Evolutionary conservation across 345 rosid genomes (phyloP), one percentile per base, ranked within the genome.

Genomic region (Hevea brasiliensis): DNA sequence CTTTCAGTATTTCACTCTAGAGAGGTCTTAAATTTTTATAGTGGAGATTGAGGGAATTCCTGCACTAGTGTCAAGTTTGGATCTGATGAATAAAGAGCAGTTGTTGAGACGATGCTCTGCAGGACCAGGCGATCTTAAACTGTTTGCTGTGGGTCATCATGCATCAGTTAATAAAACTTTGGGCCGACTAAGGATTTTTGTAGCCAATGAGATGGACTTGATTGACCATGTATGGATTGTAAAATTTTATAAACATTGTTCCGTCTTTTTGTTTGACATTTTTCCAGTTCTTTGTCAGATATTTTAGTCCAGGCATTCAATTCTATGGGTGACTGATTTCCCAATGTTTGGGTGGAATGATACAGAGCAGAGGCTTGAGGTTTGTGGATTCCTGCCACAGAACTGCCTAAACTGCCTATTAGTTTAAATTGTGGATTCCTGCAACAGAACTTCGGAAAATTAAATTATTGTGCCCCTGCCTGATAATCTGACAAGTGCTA

Each of bases 341-440:
- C 98, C 99, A 10, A 89, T 95, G 98, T 95, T 95, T 51, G 96
- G 92, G 82, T 91, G 99, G 99, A 95, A 91, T 59, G 92, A 89
- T 42, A 67, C 77, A 47, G 98, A 92, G 82, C 89, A 95, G 76
- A 85, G 99, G 70, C 88, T 89, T 76, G 99, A 95, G 97, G 99
- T 95, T 42, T 40, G 90, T 76, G 29, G n/a, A n/a, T n/a, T n/a
- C n/a, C n/a, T n/a, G n/a, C n/a, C n/a, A n/a, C n/a, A n/a, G n/a
- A n/a, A n/a, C n/a, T n/a, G n/a, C n/a, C n/a, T 27, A 27, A 26
- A 27, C 1, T 58, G 10, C 13, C 6, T 18, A 24, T 58, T 58
- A 26, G 20, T 13, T 58, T 15, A 9, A 21, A 24, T 56, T 5
- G 13, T 56, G 4, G n/a, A 35, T 66, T 66, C 35, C 56, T 27